Evolutionary conservation across 768 basidiomycete genomes (phyloP).

Genomic region (Pisolithus marmoratus): DNA sequence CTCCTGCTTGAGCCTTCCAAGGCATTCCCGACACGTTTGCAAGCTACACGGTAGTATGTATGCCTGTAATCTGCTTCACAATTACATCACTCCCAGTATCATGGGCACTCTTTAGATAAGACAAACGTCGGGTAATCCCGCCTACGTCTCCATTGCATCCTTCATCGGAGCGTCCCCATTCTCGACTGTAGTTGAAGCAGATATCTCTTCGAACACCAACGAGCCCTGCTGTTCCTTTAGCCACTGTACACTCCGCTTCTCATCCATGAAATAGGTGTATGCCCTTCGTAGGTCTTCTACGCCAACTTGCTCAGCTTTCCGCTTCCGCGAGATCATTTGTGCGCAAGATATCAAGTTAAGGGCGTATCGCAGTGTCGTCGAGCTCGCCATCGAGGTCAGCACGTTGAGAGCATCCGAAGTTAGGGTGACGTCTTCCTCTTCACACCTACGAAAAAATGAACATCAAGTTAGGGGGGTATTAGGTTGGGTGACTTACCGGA

Average conservation of each 20-base stretch:
- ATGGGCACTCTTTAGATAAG: no score
- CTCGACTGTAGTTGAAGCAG: slow-evolving; percentile 22
- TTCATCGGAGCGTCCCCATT: slow-evolving; percentile 27
- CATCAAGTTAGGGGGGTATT: neutral
- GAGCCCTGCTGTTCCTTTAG: slow-evolving; percentile 76
- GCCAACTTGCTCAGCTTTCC: slow-evolving; percentile 76
- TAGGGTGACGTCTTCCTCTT: slow-evolving; percentile 93
- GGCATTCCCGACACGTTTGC: no score
- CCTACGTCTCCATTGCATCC: slow-evolving; percentile 33
- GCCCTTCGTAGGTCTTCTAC: slow-evolving; percentile 80
- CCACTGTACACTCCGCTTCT: slow-evolving; percentile 90
- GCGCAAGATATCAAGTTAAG: slow-evolving; percentile 94
- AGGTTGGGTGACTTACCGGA: slow-evolving; percentile 46
- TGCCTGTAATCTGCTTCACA: no score
- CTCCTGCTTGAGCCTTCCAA: no score
- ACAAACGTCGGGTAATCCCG: no score
- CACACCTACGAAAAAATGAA: slow-evolving; percentile 46
- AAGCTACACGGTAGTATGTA: no score
- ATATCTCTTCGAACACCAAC: slow-evolving; percentile 70
- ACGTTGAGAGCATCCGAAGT: slow-evolving; percentile 66
- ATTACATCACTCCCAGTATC: no score
- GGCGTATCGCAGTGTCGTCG: slow-evolving; percentile 90
- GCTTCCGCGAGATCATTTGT: slow-evolving; percentile 76
- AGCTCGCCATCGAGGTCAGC: slow-evolving; percentile 82
- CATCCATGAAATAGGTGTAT: slow-evolving; percentile 90